Evolutionary conservation across 2,329 filamentous ascomycete genomes (phyloP), one percentile per base, ranked within the genome.

Genomic region (Trichoderma endophyticum): DNA sequence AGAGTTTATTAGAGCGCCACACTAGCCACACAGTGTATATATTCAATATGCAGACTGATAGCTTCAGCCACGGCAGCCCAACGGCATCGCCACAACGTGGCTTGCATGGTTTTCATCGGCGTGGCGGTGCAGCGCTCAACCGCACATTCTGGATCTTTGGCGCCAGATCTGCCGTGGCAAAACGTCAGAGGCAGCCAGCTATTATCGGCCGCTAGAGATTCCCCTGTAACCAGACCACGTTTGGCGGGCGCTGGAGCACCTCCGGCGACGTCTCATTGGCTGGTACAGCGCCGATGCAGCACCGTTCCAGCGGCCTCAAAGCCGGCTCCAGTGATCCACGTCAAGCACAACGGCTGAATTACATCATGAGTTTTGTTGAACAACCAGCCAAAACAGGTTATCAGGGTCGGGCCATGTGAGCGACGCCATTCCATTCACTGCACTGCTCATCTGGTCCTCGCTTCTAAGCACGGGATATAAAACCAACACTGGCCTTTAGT

Each of bases 1-100:
- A 6, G 28, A 11, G 3, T 8, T 9, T 24, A 1, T 1, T 1
- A 0, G 0, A 11, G 39, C 39, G 39, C 67, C 57, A 61, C 67
- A 28, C n/a, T 14, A 32, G 59, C 62, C 64, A 67, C 64, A 72
- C 71, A 69, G 71, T 72, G 32, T 28, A 24, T 0, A 6, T 1
- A 5, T 0, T 11, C 0, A 11, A 32, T 2, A 4, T 1, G 15
- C 3, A 15, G 9, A 39, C 3, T 9, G 26, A 72, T 51, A 72
- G 71, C 71, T 72, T 60, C 48, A 72, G 71, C 71, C 71, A 72
- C 70, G 30, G 39, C 18, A 36, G 34, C 39, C 67, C 56, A 54
- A 61, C 39, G 3, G 48, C 68, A 71, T 26, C 30, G 68, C 68
- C 63, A 61, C 61, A 15, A 8, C 51, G 70, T 51, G 56, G 56